A percentile compares a stretch with the other conserved stretches of the same genome.
phyloP scores from a whole-genome alignment of 345 rosid species.

The Punica granatum region DNA sequence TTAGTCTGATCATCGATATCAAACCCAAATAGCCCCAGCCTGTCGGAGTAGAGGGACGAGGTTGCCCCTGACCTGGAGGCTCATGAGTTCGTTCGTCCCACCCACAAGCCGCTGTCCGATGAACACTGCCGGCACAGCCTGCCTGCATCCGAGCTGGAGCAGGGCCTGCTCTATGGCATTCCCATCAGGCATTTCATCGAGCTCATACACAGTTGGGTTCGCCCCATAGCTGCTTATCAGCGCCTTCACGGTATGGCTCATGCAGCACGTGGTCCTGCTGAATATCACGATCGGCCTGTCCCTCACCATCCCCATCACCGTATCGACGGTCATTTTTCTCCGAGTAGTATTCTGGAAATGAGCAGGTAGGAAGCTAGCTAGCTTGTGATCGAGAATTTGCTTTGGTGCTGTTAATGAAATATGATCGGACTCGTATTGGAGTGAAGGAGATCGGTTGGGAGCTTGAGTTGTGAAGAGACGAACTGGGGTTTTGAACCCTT shows the following conservation, averaged over 20 bases:
- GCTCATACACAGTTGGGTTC: constrained; percentile 60
- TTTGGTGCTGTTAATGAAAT: too few species aligned
- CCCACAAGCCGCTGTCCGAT: constrained; percentile 67
- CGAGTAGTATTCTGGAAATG: background rate
- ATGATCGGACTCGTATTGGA: too few species aligned
- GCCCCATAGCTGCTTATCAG: constrained; percentile 70
- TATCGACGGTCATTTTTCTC: constrained; percentile 22
- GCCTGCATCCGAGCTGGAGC: constrained; percentile 49
- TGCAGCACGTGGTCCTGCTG: constrained; percentile 72
- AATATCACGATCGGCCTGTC: constrained; percentile 84
- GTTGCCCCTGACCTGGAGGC: constrained; percentile 60
- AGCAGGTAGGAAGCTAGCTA: too few species aligned
- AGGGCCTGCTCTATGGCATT: constrained; percentile 50
- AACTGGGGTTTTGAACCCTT: background rate
- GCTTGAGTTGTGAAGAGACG: background rate
- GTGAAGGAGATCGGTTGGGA: background rate
- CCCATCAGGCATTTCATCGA: constrained; percentile 52
- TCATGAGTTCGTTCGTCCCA: constrained; percentile 68
- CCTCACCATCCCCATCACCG: constrained; percentile 38
- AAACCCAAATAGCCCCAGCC: constrained; percentile 88
- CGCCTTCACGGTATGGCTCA: constrained; percentile 59
- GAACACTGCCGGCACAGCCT: constrained; percentile 72
- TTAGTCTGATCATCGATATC: background rate
- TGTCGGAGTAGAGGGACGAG: constrained; percentile 50
- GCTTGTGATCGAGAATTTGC: too few species aligned